Evolutionary conservation across 768 basidiomycete genomes (phyloP), one percentile per base, ranked within the genome.

Genomic region (Scleroderma citrinum): DNA sequence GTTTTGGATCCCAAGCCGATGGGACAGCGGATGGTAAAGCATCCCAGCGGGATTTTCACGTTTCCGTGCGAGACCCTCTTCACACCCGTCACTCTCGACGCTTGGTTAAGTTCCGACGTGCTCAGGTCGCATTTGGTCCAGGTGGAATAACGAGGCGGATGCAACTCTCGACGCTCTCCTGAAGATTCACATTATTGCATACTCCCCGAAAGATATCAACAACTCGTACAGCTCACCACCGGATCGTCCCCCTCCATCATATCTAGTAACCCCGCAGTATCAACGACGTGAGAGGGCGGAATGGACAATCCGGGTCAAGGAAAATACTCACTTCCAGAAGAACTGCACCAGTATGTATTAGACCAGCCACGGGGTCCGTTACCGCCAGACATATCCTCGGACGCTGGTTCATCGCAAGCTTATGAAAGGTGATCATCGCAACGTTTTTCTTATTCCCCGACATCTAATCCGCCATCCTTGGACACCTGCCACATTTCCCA

Each of bases 21-120:
- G 48, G 37, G 36, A 48, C 56, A 37, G 53, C 65, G 64, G 64
- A 68, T 66, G 42, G 64, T 50, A 64, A 66, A 56, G 54, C 43
- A 44, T 50, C 40, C 47, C 47, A 53, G 52, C 53, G 54, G 51
- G 52, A 46, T 62, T 60, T 64, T 65, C 58, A 48, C 30, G n/a
- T 41, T 58, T 64, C 64, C 56, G 64, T 58, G 53, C 50, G 51
- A 52, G 55, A 52, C 53, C 53, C 53, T 52, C 54, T 29, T 49
- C 44, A 26, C 47, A 50, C 40, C 47, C 35, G 30, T 50, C 51
- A 38, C 23, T 32, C 30, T 26, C 48, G 30, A 55, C 47, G 45
- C 39, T 30, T 40, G 31, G 20, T 50, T 40, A 19, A 37, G 34
- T 48, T 50, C 35, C 32, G 40, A 52, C 51, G 29, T 48, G 29